Evolutionary conservation across 1,284 basidiomycete species (phyloP).

Genomic region (Microbotryum silenes-acaulis): DNA sequence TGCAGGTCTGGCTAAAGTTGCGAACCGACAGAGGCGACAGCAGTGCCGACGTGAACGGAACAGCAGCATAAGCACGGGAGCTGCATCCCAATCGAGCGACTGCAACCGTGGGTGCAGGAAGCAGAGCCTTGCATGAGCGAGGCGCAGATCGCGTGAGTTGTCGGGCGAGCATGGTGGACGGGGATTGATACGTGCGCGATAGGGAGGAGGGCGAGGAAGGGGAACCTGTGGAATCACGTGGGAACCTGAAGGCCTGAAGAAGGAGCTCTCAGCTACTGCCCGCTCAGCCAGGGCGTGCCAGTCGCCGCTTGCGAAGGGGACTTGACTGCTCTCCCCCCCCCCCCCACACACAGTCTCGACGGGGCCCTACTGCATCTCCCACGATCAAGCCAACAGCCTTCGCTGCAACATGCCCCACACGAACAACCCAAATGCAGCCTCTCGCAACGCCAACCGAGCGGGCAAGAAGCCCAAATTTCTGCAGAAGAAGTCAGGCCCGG

Average conservation of each 20-base stretch:
- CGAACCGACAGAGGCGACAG: not conserved
- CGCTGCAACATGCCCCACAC: constrained; percentile 22
- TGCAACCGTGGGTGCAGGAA: not conserved
- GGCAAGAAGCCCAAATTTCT: constrained; percentile 23
- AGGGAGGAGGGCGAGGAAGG: not conserved
- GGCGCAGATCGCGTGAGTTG: not conserved
- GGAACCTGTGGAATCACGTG: too few relatives aligned
- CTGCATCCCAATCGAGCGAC: not conserved
- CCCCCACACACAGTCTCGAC: too few relatives aligned
- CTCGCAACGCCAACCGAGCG: constrained; percentile 20
- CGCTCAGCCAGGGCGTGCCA: too few relatives aligned
- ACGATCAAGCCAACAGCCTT: too few relatives aligned
- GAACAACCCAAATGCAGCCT: constrained; percentile 13
- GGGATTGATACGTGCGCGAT: not conserved
- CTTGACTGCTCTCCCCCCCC: too few relatives aligned
- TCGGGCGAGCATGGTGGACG: constrained; percentile 1
- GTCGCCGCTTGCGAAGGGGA: too few relatives aligned
- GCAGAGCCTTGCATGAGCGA: not conserved
- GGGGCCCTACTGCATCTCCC: too few relatives aligned
- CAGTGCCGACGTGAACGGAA: not conserved
- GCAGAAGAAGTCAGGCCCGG: constrained; percentile 5
- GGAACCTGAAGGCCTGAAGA: too few relatives aligned
- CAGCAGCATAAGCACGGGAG: not conserved
- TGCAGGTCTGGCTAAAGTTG: not conserved
- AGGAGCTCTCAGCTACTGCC: too few relatives aligned